Evolutionary conservation across 768 basidiomycete genomes (phyloP).

Genomic region (Boletus rubropictus): DNA sequence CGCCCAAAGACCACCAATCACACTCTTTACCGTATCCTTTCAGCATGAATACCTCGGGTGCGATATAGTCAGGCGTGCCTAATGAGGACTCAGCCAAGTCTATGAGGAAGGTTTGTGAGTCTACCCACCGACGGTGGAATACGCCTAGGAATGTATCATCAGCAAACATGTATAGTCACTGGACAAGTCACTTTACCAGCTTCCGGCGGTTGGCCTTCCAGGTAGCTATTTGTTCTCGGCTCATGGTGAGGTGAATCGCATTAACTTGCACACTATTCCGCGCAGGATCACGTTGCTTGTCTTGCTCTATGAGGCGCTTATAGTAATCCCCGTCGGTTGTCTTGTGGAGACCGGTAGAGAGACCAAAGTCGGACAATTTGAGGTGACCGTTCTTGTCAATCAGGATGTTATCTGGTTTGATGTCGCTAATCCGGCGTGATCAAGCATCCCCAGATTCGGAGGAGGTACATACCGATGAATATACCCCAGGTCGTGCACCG

Average conservation of each 20-base stretch:
- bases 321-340: slow-evolving; percentile 92
- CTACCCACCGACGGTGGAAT: slow-evolving; percentile 69
- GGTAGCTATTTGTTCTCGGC: slow-evolving; percentile 92
- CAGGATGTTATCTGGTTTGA: slow-evolving; percentile 98
- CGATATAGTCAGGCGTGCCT: slow-evolving; percentile 60
- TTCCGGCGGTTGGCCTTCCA: slow-evolving; percentile 99
- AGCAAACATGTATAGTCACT: not conserved
- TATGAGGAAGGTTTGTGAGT: not conserved
- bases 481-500: slow-evolving; percentile 97
- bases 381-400: slow-evolving; percentile 97
- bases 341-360: slow-evolving; percentile 97
- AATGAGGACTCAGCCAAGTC: slow-evolving; percentile 1
- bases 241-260: slow-evolving; percentile 95
- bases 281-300: slow-evolving; percentile 56
- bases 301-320: slow-evolving; percentile 80
- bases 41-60: slow-evolving; percentile 95
- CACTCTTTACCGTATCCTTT: slow-evolving; percentile 98
- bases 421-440: slow-evolving; percentile 58
- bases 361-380: slow-evolving; percentile 96
- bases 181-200: slow-evolving; percentile 47
- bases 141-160: slow-evolving; percentile 54
- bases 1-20: slow-evolving; percentile 99
- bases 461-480: slow-evolving; percentile 77
- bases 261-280: slow-evolving; percentile 98
- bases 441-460: not conserved